Base-by-base conservation (phyloP, 495 filamentous ascomycete species). In the Choiromyces venosus region DNA sequence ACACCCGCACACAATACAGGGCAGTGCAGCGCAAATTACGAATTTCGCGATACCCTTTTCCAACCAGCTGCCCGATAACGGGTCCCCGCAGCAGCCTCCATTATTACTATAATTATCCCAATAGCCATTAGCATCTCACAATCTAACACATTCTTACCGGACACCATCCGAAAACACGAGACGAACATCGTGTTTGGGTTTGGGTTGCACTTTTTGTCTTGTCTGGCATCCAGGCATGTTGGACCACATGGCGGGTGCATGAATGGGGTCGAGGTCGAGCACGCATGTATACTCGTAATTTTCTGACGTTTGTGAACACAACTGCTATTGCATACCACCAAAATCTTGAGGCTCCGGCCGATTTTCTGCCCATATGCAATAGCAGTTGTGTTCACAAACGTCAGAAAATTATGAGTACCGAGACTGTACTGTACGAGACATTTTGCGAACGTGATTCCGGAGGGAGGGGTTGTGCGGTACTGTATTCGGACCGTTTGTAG, bases 141-240 rank as follows among this genome's bases (percentile, higher is more conserved):
- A 29, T 14, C n/a, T 46, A 14, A 25, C 52, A 29, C n/a, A 4
- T 29, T 56, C 12, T 29, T 29, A 29, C 8, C 52, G 52, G 52
- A 29, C 29, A 29, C 2, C 42, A 6, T 14, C 52, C 52, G 52
- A 29, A 14, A 29, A 14, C 8, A 56, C n/a, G n/a, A 56, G n/a
- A 29, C n/a, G 25, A 29, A 9, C n/a, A 0, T n/a, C n/a, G 8
- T 14, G n/a, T n/a, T 25, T 12, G n/a, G 52, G 10, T 21, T 56
- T n/a, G n/a, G n/a, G n/a, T n/a, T 56, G n/a, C 52, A 56, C 52
- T 52, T 52, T 29, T 56, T 56, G 46, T 25, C 46, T 56, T 56
- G 46, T 25, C 46, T 12, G 52, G 29, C 52, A 56, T 56, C 52
- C 52, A 56, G 52, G 21, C 46, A 56, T 1, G 7, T 25, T 25